Evolutionary conservation across 169 alveolate species (phyloP), one percentile per base, ranked within the genome.

Genomic region (Babesia ovis): DNA sequence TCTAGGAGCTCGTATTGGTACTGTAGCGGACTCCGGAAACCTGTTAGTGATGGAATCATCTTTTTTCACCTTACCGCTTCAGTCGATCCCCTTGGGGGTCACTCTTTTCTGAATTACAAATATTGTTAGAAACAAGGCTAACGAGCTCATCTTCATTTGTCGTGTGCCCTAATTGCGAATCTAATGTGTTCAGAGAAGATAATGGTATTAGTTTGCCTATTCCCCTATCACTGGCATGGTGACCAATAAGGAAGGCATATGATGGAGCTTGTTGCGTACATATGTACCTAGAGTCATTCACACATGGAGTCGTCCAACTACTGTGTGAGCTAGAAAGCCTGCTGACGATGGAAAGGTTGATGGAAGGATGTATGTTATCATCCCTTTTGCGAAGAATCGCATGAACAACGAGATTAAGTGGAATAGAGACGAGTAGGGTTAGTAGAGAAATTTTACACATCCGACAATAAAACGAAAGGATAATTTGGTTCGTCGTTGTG

Each of bases 1-100:
- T 5, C 84, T 39, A 27, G 68, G 60, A 45, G 72, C 67, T 14
- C 29, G 46, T 45, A 74, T 54, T 12, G 62, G 59, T 48, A 45
- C 74, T 6, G 46, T 64, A 9, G 74, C 74, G 2, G 74, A 46
- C 11, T 64, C 74, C 32, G 61, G 62, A 45, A 64, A 64, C 61
- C 74, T 64, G 48, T n/a, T n/a, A n/a, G n/a, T n/a, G n/a, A n/a
- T n/a, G n/a, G n/a, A n/a, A n/a, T n/a, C n/a, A n/a, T n/a, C n/a
- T n/a, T n/a, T n/a, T n/a, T n/a, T n/a, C n/a, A n/a, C n/a, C n/a
- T n/a, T 39, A 39, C 46, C 46, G 8, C 8, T 39, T 39, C 46
- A 8, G 46, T 39, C 46, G 46, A 39, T 39, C 46, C 8, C 14
- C 46, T 39, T 39, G 8, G n/a, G 46, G 14, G 8, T 39, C 14